These are phyloP conservation scores for Wickerhamomyces hampshirensis DNA, from an alignment of 805 yeast genomes.

Conservation along the genomic window DNA sequence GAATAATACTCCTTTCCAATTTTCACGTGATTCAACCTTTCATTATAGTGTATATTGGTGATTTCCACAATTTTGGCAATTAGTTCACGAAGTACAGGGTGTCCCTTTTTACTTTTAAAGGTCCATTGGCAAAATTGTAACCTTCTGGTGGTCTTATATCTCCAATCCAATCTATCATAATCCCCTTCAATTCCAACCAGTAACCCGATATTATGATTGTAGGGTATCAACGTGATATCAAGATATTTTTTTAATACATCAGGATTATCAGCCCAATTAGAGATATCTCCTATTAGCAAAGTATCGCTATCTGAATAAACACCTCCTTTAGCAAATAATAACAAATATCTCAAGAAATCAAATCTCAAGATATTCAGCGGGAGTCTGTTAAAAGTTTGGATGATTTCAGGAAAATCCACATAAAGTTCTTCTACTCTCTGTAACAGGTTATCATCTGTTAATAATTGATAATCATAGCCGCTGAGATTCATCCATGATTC, in stretches of 20 bases:
- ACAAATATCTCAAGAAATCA: slow-evolving; percentile 52
- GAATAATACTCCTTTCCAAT: slow-evolving; percentile 31
- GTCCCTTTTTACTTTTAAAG: slow-evolving; percentile 57
- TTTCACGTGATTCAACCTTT: slow-evolving; percentile 24
- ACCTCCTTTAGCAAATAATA: slow-evolving; percentile 53
- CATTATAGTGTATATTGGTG: slow-evolving; percentile 39
- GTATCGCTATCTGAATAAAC: slow-evolving; percentile 61
- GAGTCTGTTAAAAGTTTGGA: slow-evolving; percentile 42
- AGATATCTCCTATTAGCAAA: slow-evolving; percentile 36
- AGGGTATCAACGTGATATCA: slow-evolving; percentile 36
- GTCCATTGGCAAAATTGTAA: slow-evolving; percentile 62
- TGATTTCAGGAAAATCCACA: slow-evolving; percentile 42
- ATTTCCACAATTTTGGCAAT: slow-evolving; percentile 49
- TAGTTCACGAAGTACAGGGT: slow-evolving; percentile 53
- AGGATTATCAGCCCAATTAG: slow-evolving; percentile 53
- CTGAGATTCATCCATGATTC: slow-evolving; percentile 17
- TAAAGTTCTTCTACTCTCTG: slow-evolving; percentile 33
- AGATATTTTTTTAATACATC: slow-evolving; percentile 41
- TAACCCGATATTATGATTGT: slow-evolving; percentile 37
- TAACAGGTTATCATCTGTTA: slow-evolving; percentile 39
- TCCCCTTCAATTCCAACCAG: slow-evolving; percentile 53
- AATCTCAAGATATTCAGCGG: slow-evolving; percentile 50
- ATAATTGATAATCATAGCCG: slow-evolving; percentile 14
- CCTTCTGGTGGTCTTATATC: slow-evolving; percentile 45
- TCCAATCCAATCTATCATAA: slow-evolving; percentile 49